Conservation (phyloP, 306 rosid genomes). For the Rubus idaeus region DNA sequence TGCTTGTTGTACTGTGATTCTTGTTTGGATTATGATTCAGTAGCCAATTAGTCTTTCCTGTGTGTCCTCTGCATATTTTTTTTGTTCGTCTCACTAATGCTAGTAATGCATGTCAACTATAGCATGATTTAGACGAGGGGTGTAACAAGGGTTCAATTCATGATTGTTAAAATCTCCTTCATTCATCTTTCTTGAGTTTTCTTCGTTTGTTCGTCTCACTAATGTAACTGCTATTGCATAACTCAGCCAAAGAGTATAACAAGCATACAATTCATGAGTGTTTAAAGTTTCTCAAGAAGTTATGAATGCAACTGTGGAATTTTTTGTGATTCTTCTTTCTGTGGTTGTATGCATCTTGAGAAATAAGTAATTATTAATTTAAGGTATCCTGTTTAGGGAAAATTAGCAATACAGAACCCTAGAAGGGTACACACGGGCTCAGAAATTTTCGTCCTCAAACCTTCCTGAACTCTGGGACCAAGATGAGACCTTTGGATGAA, state of each 20-base stretch:
- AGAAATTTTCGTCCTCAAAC: background rate
- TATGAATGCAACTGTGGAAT: background rate
- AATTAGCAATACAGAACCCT: background rate
- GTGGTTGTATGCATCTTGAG: background rate
- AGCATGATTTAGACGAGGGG: no score
- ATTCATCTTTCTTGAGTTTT: background rate
- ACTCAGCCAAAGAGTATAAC: background rate
- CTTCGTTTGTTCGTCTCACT: background rate
- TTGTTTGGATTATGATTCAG: no score
- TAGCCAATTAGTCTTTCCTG: no score
- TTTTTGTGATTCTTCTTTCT: background rate
- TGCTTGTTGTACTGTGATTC: no score
- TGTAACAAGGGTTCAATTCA: no score
- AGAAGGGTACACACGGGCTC: background rate
- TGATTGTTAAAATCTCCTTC: no score
- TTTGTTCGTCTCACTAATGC: no score
- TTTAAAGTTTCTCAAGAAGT: background rate
- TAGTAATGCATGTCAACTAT: no score
- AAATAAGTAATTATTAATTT: background rate
- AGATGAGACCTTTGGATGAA: conserved; percentile 88
- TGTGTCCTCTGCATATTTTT: no score
- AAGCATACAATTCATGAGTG: background rate
- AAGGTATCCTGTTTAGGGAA: background rate
- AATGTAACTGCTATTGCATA: background rate
- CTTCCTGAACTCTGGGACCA: background rate